Base-by-base conservation (phyloP, 805 yeast genomes). In the Candida nemodendra region DNA sequence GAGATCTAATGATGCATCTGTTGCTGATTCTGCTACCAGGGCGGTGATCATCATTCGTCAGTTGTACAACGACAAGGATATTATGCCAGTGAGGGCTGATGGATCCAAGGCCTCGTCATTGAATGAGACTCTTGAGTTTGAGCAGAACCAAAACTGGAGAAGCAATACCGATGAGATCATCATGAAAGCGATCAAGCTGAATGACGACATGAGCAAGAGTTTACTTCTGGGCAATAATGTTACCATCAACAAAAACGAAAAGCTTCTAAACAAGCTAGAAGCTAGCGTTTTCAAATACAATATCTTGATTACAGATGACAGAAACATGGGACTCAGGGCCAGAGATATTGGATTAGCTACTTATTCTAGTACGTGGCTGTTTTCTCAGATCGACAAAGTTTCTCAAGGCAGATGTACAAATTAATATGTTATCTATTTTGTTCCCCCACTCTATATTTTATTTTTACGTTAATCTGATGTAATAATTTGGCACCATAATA, bases 1-100 rank as follows among this genome's bases (percentile, higher is more conserved):
- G 42, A 76, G 83, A 49, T 79, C 87, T 0, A 74, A 78, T 13
- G 93, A 84, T 55, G 81, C 80, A 1, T 75, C 82, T 4, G 79
- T 84, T 14, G 77, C 87, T 1, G 93, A 84, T 56, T 82, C 89
- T 2, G 91, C 91, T 0, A 83, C 91, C 0, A 64, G 95, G 35
- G 84, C 89, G 1, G 89, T 84, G 5, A 81, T 84, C 4, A 81
- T 84, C 5, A 71, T 83, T 27, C 67, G 90, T 43, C 89, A 82
- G 51, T 62, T 84, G 35, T 79, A 78, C 48, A 56, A 70, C 14
- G 79, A 81, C 30, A 66, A 69, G 32, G 73, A 71, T 34, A 66
- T 82, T 26, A 42, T 78, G 23, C 84, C 88, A 2, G 61, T 81
- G 41, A 68, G 86, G 50, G 79, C 81, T 48, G 83, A 84, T 50